These are phyloP conservation scores for Cystobasidiaceae sp. DNA, from an alignment of 1,284 basidiomycete genomes.

Conservation along the genomic window DNA sequence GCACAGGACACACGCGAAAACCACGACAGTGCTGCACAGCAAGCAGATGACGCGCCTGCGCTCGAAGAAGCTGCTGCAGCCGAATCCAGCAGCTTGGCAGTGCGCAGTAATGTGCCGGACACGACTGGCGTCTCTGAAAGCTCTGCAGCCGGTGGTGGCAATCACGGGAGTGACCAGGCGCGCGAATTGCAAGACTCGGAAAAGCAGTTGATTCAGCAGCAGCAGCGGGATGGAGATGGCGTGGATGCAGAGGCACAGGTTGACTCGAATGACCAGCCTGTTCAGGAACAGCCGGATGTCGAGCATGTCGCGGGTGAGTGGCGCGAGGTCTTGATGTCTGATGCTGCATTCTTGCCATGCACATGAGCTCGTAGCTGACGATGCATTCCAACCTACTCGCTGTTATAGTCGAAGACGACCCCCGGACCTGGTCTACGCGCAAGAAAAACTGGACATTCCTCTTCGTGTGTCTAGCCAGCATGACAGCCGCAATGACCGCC, in stretches of 20 bases:
- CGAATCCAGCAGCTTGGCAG: neutral
- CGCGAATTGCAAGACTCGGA: too few relatives aligned
- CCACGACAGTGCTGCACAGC: neutral
- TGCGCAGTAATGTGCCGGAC: too few relatives aligned
- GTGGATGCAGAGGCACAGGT: slow-evolving; percentile 10
- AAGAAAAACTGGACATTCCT: slow-evolving; percentile 60
- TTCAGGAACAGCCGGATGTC: slow-evolving; percentile 3
- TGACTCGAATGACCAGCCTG: neutral
- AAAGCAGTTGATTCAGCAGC: too few relatives aligned
- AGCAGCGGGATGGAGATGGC: too few relatives aligned
- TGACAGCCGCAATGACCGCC: slow-evolving; percentile 14
- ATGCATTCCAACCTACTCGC: too few relatives aligned
- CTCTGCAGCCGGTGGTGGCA: too few relatives aligned
- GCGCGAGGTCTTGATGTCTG: neutral
- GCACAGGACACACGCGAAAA: neutral
- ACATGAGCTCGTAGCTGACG: too few relatives aligned
- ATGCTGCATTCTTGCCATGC: neutral
- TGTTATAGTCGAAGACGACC: slow-evolving; percentile 65
- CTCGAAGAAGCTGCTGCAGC: slow-evolving; percentile 2
- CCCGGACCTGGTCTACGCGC: slow-evolving; percentile 61
- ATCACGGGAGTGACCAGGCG: too few relatives aligned
- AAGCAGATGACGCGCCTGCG: neutral
- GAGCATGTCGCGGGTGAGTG: slow-evolving; percentile 11
- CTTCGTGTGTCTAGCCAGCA: slow-evolving; percentile 49
- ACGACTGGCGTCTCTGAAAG: too few relatives aligned